Evolutionary conservation across 495 filamentous ascomycete species (phyloP).

Genomic region (Choiromyces venosus): DNA sequence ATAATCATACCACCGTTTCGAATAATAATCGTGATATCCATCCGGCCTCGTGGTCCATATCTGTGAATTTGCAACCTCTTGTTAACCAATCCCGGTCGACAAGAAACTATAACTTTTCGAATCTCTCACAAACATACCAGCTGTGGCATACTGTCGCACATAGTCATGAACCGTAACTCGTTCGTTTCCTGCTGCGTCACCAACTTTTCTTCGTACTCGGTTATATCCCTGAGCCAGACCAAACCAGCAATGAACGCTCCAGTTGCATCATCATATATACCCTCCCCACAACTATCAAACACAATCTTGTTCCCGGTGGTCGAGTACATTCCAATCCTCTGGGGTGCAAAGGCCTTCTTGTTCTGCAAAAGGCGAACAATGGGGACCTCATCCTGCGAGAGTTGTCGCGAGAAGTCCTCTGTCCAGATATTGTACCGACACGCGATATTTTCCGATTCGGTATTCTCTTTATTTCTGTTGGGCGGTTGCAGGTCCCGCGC

Average conservation of each 20-base stretch:
- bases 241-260: slow-evolving; percentile 64
- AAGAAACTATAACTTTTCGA: not conserved
- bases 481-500: slow-evolving; percentile 46
- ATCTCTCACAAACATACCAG: slow-evolving; percentile 46
- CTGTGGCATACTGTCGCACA: slow-evolving; percentile 66
- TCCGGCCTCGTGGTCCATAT: slow-evolving; percentile 60
- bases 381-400: slow-evolving; percentile 56
- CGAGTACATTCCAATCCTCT: slow-evolving; percentile 56
- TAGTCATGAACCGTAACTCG: slow-evolving; percentile 60
- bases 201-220: slow-evolving; percentile 53
- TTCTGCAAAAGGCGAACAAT: slow-evolving; percentile 55
- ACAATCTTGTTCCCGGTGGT: slow-evolving; percentile 47
- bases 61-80: slow-evolving; percentile 11
- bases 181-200: slow-evolving; percentile 57
- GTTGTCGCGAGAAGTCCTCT: slow-evolving; percentile 56
- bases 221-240: slow-evolving; percentile 62
- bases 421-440: slow-evolving; percentile 50
- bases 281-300: slow-evolving; percentile 57
- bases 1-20: slow-evolving; percentile 63
- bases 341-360: slow-evolving; percentile 51
- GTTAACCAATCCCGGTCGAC: not conserved
- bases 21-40: slow-evolving; percentile 62
- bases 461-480: not conserved
- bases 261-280: slow-evolving; percentile 54
- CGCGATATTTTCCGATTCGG: slow-evolving; percentile 45